Evolutionary conservation across 2,329 filamentous ascomycete genomes (phyloP), one percentile per base, ranked within the genome.

Genomic region (Alternaria brassicae): DNA sequence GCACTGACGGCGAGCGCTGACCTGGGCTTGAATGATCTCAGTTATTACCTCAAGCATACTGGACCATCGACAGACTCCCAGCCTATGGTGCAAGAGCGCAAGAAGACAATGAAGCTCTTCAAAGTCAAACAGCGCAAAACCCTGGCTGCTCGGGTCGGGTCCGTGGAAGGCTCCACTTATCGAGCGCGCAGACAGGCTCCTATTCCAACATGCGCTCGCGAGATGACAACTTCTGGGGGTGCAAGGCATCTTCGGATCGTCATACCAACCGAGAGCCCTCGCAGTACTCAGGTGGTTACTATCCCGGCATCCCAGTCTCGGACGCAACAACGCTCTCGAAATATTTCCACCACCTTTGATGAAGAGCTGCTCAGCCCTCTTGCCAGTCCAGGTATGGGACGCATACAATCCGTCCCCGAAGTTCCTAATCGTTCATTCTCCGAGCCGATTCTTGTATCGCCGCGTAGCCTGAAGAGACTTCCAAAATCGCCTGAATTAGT

Each of bases 161-260:
- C 63, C 12, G 66, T 70, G 3, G 64, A 71, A 51, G 61, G 68
- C 15, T 71, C 65, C 19, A 62, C 63, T 9, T 61, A 68, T 23
- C 59, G 63, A 53, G 56, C 41, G 15, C 60, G 56, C 15, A 62
- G 56, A 34, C 63, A 60, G n/a, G n/a, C 62, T 34, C 56, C 52
- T 23, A 52, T 67, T 13, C 71, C 71, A 13, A 54, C 69, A 5
- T 75, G 73, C 25, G 66, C 72, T 7, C 62, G 65, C 15, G 72
- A 76, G 44, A 69, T 66, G 64, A 73, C 60, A 23, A 76, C 74
- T 2, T 63, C 62, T 9, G 62, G 60, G 10, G 74, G 74, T 10
- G 66, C 69, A n/a, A 72, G 64, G 32, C 72, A 75, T 63, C 60
- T 75, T 3, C 67, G 62, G 39, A 77, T 76, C 34, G 50, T 74